These are phyloP conservation scores for Amborella trichopoda DNA, from an alignment of 164 flowering plant genomes.

Conservation along the genomic window DNA sequence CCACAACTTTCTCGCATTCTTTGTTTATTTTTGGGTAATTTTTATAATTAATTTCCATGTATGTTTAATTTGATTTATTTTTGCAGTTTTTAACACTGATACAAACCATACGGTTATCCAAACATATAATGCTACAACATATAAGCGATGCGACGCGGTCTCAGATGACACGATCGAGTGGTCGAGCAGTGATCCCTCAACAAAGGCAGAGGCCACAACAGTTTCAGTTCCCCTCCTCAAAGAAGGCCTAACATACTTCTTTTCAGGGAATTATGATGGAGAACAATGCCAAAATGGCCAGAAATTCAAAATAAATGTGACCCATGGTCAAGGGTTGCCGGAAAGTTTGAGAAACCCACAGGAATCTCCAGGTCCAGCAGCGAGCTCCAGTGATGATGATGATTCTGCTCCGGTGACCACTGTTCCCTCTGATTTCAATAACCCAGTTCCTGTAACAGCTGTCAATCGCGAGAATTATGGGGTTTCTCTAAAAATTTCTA, in stretches of 20 bases:
- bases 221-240: conserved; percentile 54
- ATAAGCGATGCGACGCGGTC: conserved; percentile 56
- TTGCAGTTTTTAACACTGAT: conserved; percentile 91
- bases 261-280: conserved; percentile 82
- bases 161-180: conserved; percentile 51
- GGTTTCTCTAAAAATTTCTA: not conserved
- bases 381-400: conserved; percentile 25
- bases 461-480: not conserved
- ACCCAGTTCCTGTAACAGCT: conserved; percentile 19
- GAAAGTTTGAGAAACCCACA: conserved; percentile 23
- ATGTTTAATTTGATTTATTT: no score
- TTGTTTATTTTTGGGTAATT: no score
- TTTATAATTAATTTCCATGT: no score
- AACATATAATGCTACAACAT: conserved; percentile 68
- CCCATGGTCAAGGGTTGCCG: conserved; percentile 73
- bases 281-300: conserved; percentile 79
- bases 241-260: conserved; percentile 68
- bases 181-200: conserved; percentile 49
- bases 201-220: conserved; percentile 21
- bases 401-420: conserved; percentile 59
- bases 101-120: conserved; percentile 76
- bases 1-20: no score
- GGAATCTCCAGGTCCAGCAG: conserved; percentile 34
- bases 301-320: conserved; percentile 60
- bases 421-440: conserved; percentile 47